These are phyloP conservation scores for Pyricularia grisea DNA, from an alignment of 2,329 filamentous ascomycete genomes.

Conservation along the genomic window DNA sequence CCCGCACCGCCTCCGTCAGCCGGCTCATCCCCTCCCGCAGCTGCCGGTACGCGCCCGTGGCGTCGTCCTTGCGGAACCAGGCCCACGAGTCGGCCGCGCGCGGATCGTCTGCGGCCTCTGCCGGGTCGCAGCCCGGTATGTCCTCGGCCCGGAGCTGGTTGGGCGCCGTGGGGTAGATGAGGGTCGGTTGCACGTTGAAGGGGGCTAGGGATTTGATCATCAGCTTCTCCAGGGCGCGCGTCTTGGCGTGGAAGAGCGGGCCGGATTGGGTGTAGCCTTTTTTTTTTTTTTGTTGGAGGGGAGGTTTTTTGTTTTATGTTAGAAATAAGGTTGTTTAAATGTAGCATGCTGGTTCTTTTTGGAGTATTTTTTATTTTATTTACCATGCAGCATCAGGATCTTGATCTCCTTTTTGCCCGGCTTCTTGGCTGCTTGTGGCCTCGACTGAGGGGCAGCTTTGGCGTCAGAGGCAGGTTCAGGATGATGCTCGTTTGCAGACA, in stretches of 20 bases:
- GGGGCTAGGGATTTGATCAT: constrained; percentile 64
- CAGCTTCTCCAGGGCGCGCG: constrained; percentile 74
- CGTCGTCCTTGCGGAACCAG: constrained; percentile 71
- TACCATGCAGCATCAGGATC: constrained; percentile 71
- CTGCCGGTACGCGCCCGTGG: constrained; percentile 54
- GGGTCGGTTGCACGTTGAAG: constrained; percentile 38
- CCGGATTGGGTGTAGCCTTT: constrained; percentile 86
- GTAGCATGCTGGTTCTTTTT: not conserved
- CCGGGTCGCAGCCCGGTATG: constrained; percentile 54
- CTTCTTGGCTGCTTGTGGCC: not conserved
- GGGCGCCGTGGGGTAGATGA: constrained; percentile 63
- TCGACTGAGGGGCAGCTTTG: not conserved
- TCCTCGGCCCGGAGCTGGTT: constrained; percentile 52
- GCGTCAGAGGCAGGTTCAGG: not conserved
- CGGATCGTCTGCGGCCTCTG: constrained; percentile 18
- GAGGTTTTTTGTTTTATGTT: not conserved
- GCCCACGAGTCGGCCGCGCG: constrained; percentile 59
- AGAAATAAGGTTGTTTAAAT: not conserved
- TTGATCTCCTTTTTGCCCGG: constrained; percentile 42
- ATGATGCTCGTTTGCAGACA: not conserved
- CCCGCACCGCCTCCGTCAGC: constrained; percentile 52
- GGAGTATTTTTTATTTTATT: constrained; percentile 7
- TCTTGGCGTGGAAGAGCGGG: constrained; percentile 76
- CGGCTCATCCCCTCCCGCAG: constrained; percentile 58
- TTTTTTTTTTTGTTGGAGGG: constrained; percentile 25